These are phyloP conservation scores for Mariannaea sp. DNA, from an alignment of 2,329 filamentous ascomycete species.

Conservation along the genomic window DNA sequence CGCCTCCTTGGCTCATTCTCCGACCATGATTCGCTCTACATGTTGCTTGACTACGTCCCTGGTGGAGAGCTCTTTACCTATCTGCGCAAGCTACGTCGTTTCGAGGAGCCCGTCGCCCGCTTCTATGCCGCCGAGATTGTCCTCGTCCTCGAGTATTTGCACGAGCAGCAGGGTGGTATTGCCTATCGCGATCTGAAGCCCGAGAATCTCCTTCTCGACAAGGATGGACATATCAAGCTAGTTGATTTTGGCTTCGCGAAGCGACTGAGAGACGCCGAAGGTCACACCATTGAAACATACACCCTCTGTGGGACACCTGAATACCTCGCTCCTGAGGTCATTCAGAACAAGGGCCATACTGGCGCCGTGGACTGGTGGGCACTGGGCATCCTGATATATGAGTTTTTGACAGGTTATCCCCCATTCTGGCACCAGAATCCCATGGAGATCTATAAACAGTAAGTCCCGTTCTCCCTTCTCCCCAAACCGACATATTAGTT, in stretches of 20 bases:
- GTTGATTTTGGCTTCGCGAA: slow-evolving; percentile 89
- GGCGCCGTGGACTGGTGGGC: slow-evolving; percentile 89
- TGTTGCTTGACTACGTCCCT: slow-evolving; percentile 82
- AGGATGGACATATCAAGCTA: slow-evolving; percentile 77
- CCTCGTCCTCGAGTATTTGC: slow-evolving; percentile 78
- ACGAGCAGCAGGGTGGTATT: slow-evolving; percentile 76
- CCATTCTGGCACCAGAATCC: slow-evolving; percentile 88
- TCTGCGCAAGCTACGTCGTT: slow-evolving; percentile 75
- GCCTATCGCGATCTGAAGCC: slow-evolving; percentile 84
- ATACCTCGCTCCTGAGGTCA: slow-evolving; percentile 83
- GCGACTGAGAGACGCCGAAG: slow-evolving; percentile 63
- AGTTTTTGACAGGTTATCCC: slow-evolving; percentile 83
- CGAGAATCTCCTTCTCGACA: slow-evolving; percentile 80
- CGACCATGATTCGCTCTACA: slow-evolving; percentile 77
- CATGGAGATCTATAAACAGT: slow-evolving; percentile 85
- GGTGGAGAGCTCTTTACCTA: slow-evolving; percentile 87
- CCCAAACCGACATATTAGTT: background rate
- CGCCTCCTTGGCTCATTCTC: slow-evolving; percentile 79
- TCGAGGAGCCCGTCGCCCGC: slow-evolving; percentile 76
- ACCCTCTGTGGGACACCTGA: slow-evolving; percentile 84
- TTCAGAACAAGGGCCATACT: slow-evolving; percentile 78
- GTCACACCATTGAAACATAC: slow-evolving; percentile 70
- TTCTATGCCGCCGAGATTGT: slow-evolving; percentile 88
- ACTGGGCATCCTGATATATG: slow-evolving; percentile 80
- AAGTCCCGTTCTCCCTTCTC: slow-evolving; percentile 16